phyloP scores from a whole-genome alignment of 1,284 basidiomycete genomes.

The Butyriboletus appendiculatus region DNA sequence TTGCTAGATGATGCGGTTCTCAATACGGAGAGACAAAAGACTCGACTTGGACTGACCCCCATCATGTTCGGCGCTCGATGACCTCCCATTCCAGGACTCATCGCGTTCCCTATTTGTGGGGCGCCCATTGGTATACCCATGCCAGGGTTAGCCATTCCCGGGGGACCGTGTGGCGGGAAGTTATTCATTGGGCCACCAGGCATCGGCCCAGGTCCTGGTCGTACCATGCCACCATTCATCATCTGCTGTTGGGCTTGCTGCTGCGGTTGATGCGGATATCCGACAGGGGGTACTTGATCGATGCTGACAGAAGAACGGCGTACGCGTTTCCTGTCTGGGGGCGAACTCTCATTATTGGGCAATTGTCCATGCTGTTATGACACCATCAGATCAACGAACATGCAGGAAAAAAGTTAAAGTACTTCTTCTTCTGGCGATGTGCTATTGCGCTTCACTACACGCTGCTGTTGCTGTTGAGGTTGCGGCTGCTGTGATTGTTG shows the following conservation, averaged over 20 bases:
- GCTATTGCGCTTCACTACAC: constrained; percentile 59
- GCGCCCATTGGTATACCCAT: constrained; percentile 36
- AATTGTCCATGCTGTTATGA: constrained; percentile 48
- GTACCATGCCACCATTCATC: constrained; percentile 37
- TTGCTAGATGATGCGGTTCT: constrained; percentile 5
- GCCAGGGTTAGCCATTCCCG: constrained; percentile 33
- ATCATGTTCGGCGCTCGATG: constrained; percentile 36
- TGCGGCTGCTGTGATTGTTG: constrained; percentile 24
- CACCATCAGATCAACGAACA: constrained; percentile 3
- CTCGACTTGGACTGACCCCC: constrained; percentile 36
- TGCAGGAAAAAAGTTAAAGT: constrained; percentile 8
- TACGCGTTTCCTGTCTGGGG: constrained; percentile 60
- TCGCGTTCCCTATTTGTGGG: constrained; percentile 24
- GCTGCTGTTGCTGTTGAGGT: constrained; percentile 25
- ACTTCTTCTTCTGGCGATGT: constrained; percentile 74
- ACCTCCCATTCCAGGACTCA: constrained; percentile 32
- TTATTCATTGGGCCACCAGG: constrained; percentile 36
- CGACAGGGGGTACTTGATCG: constrained; percentile 39
- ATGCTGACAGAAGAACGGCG: constrained; percentile 53
- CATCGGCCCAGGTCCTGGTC: constrained; percentile 30
- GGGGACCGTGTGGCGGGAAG: constrained; percentile 35
- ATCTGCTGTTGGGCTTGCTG: constrained; percentile 32
- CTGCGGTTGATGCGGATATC: constrained; percentile 34
- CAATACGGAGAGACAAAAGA: not conserved
- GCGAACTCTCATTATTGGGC: constrained; percentile 58